phyloP scores from a whole-genome alignment of 169 alveolate genomes.

The Eimeria falciformis region DNA sequence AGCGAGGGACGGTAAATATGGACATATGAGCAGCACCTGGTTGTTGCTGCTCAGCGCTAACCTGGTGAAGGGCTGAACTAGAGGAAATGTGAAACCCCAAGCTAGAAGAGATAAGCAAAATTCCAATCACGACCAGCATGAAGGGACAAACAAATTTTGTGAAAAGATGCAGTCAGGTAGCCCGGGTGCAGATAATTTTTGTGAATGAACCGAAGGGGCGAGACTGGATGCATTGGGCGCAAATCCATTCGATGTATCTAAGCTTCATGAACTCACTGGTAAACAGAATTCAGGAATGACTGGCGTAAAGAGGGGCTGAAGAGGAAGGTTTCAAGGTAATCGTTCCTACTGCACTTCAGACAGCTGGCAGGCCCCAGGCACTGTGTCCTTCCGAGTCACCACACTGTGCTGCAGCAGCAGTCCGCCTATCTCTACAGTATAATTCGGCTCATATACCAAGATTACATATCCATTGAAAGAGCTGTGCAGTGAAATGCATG shows the following conservation, averaged over 20 bases:
- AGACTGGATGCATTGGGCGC: background rate
- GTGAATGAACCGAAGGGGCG: background rate
- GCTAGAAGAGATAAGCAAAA: too few species aligned
- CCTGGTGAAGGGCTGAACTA: too few species aligned
- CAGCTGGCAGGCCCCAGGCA: conserved; percentile 51
- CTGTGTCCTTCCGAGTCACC: conserved; percentile 31
- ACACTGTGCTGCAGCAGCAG: background rate
- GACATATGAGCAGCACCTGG: too few species aligned
- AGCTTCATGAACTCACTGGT: background rate
- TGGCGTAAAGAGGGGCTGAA: background rate
- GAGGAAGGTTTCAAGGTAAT: conserved; percentile 23
- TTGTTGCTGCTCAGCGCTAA: too few species aligned
- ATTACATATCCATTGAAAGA: background rate
- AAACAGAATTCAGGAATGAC: background rate
- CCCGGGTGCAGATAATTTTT: background rate
- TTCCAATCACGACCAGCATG: too few species aligned
- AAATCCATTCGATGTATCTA: background rate
- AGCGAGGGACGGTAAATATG: too few species aligned
- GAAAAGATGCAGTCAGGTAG: background rate
- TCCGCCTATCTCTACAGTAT: background rate
- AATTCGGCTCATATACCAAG: conserved; percentile 19
- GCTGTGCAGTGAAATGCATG: background rate
- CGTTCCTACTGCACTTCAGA: conserved; percentile 58
- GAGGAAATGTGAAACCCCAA: too few species aligned
- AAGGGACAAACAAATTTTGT: too few species aligned